Evolutionary conservation across 140 eudicot genomes (phyloP).

Genomic region (Erigeron philadelphicus): DNA sequence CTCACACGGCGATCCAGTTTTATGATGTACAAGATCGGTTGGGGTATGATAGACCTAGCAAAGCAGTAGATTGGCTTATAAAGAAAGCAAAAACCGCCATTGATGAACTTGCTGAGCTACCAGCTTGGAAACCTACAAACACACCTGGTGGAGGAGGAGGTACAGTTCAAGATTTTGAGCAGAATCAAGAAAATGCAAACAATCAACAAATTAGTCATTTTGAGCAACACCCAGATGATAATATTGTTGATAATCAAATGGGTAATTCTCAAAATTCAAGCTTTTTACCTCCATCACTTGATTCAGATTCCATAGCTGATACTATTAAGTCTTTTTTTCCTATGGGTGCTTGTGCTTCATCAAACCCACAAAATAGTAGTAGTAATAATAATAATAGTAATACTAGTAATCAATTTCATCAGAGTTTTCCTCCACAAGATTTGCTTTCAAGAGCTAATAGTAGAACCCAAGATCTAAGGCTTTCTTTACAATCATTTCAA

Average conservation of each 20-base stretch:
- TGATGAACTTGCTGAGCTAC: constrained; percentile 85
- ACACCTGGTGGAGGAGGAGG: constrained; percentile 3
- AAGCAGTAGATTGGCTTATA: constrained; percentile 90
- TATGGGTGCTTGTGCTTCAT: constrained; percentile 69
- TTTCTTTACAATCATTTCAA: constrained; percentile 74
- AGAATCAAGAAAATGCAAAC: constrained; percentile 29
- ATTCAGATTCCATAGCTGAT: constrained; percentile 81
- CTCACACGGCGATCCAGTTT: constrained; percentile 89
- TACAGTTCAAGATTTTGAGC: constrained; percentile 27
- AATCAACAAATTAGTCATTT: constrained; percentile 31
- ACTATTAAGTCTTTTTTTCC: constrained; percentile 94
- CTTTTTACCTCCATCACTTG: constrained; percentile 78
- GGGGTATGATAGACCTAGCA: constrained; percentile 88
- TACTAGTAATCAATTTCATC: constrained; percentile 41
- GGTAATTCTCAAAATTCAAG: constrained; percentile 37
- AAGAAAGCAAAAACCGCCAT: constrained; percentile 76
- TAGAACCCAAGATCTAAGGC: constrained; percentile 76
- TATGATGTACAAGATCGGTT: constrained; percentile 90
- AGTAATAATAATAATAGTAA: not conserved
- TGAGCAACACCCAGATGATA: constrained; percentile 31
- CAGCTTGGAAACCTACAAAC: constrained; percentile 72
- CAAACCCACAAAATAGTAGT: constrained; percentile 25
- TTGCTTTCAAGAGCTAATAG: constrained; percentile 45
- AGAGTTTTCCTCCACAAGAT: constrained; percentile 18
- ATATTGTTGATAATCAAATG: constrained; percentile 31